Conservation (phyloP, 371 early-diverging fungal species). For the Syncephalis fuscata region DNA sequence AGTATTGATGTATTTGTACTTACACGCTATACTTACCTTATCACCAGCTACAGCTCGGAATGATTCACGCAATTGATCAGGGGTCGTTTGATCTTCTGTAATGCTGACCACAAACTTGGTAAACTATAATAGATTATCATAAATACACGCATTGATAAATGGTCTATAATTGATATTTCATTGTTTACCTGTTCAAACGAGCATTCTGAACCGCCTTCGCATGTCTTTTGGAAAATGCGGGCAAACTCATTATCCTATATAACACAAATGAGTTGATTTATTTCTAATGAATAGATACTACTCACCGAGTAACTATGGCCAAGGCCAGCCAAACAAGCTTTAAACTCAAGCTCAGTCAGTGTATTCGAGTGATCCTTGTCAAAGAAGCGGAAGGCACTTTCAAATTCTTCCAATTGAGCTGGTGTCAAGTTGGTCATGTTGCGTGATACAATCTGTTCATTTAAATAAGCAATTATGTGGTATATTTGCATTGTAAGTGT, state of each 20-base stretch:
- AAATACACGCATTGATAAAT: not conserved
- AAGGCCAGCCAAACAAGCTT: slow-evolving; percentile 67
- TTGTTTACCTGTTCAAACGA: slow-evolving; percentile 57
- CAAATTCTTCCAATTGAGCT: slow-evolving; percentile 83
- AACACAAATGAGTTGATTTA: not conserved
- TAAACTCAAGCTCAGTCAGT: slow-evolving; percentile 60
- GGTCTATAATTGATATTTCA: not conserved
- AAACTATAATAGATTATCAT: slow-evolving; percentile 21
- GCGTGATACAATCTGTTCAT: slow-evolving; percentile 53
- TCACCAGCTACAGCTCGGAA: slow-evolving; percentile 75
- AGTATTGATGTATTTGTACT: slow-evolving; percentile 4
- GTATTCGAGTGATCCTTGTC: slow-evolving; percentile 66
- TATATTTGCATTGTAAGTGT: too few relatives aligned
- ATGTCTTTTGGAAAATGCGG: slow-evolving; percentile 38
- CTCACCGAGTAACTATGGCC: slow-evolving; percentile 46
- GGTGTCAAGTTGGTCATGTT: slow-evolving; percentile 85
- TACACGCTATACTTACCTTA: slow-evolving; percentile 18
- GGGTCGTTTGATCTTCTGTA: slow-evolving; percentile 81
- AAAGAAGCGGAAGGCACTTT: slow-evolving; percentile 75
- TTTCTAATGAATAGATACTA: not conserved
- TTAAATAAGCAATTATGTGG: not conserved
- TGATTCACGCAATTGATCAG: slow-evolving; percentile 70
- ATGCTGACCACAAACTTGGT: slow-evolving; percentile 71
- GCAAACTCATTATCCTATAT: slow-evolving; percentile 54
- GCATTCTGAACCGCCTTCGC: slow-evolving; percentile 36